A percentile compares a stretch with the other conserved stretches of the same genome.
Conservation (phyloP, 73 alveolate genomes). For the Paramecium sexaurelia region DNA sequence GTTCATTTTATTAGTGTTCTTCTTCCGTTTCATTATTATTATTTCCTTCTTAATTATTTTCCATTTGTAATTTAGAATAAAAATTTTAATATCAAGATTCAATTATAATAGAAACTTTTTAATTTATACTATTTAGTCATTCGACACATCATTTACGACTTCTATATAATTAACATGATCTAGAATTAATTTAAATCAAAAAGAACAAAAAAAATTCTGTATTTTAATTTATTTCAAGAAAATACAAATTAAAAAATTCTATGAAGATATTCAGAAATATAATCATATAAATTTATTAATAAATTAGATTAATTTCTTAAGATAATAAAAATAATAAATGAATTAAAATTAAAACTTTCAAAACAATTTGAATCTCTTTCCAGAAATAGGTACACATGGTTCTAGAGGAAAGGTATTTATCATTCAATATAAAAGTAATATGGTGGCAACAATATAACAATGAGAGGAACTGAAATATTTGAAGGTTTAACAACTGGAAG, state of each 20-base stretch:
- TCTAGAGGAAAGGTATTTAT: conserved; percentile 26
- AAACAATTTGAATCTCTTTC: neutral
- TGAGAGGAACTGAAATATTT: conserved; percentile 61
- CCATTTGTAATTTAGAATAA: neutral
- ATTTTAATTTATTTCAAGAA: too few relatives aligned
- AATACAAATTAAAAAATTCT: too few relatives aligned
- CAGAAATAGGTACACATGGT: conserved; percentile 37
- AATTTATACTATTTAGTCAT: too few relatives aligned
- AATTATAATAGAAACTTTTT: neutral
- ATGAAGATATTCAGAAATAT: neutral
- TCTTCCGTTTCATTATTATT: neutral
- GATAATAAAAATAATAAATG: neutral
- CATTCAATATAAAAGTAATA: neutral
- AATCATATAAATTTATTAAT: neutral
- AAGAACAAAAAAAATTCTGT: too few relatives aligned
- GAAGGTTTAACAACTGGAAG: conserved; percentile 61
- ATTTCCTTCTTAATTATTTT: neutral
- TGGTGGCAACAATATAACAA: conserved; percentile 67
- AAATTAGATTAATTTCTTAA: neutral
- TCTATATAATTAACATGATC: too few relatives aligned
- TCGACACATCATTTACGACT: too few relatives aligned
- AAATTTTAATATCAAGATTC: neutral
- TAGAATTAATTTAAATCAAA: too few relatives aligned
- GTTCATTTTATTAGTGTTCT: neutral
- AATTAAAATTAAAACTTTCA: neutral